Evolutionary conservation across 306 rosid genomes (phyloP), one percentile per base, ranked within the genome.

Genomic region (Ziziphus jujuba): DNA sequence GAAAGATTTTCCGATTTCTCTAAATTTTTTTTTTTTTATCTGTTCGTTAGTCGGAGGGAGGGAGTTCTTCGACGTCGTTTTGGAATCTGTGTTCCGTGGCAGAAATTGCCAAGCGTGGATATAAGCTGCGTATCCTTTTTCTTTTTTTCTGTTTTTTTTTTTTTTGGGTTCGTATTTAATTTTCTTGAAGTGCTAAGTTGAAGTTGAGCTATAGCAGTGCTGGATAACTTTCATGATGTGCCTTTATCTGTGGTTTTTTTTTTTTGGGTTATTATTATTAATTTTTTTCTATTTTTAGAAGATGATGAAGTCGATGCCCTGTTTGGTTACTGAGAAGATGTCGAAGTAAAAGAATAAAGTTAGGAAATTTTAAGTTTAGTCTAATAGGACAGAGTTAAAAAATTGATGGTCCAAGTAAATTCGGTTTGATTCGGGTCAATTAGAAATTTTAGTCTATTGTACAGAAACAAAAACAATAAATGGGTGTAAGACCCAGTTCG

Each of bases 111-210:
- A 93, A 90, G 86, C 98, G 95, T 55, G 95, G 95, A 17, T 93
- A 90, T 63, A 93, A 90, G 81, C 89, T 93, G 25, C 98, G 98
- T 90, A 93, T 93, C 98, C 90, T 93, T 80, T 77, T 12, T 4
- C 55, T 4, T 3, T 20, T 25, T 20, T 19, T 21, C 43, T 22
- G 14, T 49, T 47, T 1, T 44, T 36, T 36, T 43, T 10, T 15
- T 52, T 12, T 8, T 45, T 23, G 15, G 52, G 33, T 28, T 28
- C 33, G 33, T 28, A 4, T 28, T 28, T 28, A 28, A 28, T 9
- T 77, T 49, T 56, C 22, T 65, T 43, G 81, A 63, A 67, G 44
- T 80, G 80, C 63, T 50, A 47, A 23, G 67, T 25, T 75, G 69
- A 25, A 24, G 31, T 33, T 59, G 15, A 54, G 67, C 67, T 61